phyloP scores from a whole-genome alignment of 2,329 filamentous ascomycete species.

The Xylaria sp. region DNA sequence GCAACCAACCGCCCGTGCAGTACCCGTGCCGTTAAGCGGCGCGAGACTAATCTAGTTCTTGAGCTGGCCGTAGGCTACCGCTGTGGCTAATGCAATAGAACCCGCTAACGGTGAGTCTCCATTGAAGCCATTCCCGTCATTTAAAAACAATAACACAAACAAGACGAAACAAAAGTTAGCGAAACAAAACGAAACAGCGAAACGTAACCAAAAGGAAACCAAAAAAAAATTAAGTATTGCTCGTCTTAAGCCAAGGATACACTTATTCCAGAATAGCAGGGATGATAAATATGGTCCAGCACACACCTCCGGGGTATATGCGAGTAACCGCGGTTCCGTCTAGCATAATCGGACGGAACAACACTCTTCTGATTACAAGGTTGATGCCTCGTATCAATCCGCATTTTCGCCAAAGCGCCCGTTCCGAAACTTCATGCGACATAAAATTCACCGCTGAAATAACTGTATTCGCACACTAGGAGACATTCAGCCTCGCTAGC shows the following conservation, averaged over 20 bases:
- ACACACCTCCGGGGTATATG: neutral
- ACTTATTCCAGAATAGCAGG: neutral
- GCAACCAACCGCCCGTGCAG: neutral
- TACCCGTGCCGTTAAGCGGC: neutral
- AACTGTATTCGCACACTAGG: neutral
- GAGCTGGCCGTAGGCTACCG: slow-evolving; percentile 4
- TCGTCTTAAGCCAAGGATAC: neutral
- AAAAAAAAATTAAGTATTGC: too few species aligned
- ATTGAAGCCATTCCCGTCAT: neutral
- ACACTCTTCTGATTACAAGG: neutral
- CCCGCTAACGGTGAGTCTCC: neutral
- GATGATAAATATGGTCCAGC: neutral
- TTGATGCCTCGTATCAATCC: neutral
- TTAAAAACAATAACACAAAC: neutral
- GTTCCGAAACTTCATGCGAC: neutral
- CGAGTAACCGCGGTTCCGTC: neutral
- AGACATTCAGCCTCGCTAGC: too few species aligned
- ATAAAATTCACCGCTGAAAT: neutral
- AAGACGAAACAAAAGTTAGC: neutral
- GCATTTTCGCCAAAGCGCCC: neutral
- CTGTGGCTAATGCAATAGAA: neutral
- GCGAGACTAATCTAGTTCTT: neutral
- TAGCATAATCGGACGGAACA: neutral
- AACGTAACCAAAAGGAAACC: too few species aligned
- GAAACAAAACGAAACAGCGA: too few species aligned